These are phyloP conservation scores for Ilyonectria robusta DNA, from an alignment of 2,329 filamentous ascomycete species.

Conservation along the genomic window DNA sequence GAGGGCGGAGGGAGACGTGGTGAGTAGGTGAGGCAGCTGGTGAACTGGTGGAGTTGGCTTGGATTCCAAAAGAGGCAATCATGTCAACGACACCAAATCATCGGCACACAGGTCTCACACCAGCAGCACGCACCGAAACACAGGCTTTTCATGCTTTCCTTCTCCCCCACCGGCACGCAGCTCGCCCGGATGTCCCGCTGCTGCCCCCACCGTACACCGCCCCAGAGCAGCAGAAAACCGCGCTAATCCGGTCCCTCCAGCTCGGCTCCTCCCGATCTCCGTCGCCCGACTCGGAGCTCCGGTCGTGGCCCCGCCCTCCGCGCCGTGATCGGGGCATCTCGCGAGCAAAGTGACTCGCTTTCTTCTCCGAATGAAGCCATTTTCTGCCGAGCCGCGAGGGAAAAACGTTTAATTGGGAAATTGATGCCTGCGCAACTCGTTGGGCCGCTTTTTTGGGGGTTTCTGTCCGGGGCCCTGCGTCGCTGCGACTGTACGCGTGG, in stretches of 20 bases:
- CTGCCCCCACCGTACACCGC: constrained; percentile 35
- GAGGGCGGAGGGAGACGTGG: constrained; percentile 11
- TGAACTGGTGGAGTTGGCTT: constrained; percentile 22
- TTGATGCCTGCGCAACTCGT: not conserved
- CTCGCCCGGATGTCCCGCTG: constrained; percentile 13
- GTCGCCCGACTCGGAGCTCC: constrained; percentile 47
- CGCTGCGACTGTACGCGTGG: not conserved
- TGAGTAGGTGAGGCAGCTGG: not conserved
- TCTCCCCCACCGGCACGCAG: constrained; percentile 8
- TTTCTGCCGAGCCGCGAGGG: constrained; percentile 2
- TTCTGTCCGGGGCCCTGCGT: not conserved
- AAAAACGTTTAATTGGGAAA: constrained; percentile 7
- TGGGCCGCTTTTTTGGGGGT: constrained; percentile 7
- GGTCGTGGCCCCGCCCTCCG: constrained; percentile 41
- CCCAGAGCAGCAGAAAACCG: constrained; percentile 3
- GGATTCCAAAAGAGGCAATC: constrained; percentile 11
- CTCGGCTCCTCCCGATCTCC: constrained; percentile 48
- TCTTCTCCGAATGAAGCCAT: constrained; percentile 26
- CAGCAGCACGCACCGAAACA: not conserved
- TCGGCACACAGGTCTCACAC: constrained; percentile 2
- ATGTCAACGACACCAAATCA: constrained; percentile 8
- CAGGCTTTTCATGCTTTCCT: not conserved
- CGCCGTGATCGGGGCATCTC: constrained; percentile 45
- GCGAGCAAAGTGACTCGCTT: constrained; percentile 20
- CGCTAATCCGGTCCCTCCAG: constrained; percentile 35